Evolutionary conservation across 805 yeast species (phyloP).

Genomic region (Nakazawaea peltata): DNA sequence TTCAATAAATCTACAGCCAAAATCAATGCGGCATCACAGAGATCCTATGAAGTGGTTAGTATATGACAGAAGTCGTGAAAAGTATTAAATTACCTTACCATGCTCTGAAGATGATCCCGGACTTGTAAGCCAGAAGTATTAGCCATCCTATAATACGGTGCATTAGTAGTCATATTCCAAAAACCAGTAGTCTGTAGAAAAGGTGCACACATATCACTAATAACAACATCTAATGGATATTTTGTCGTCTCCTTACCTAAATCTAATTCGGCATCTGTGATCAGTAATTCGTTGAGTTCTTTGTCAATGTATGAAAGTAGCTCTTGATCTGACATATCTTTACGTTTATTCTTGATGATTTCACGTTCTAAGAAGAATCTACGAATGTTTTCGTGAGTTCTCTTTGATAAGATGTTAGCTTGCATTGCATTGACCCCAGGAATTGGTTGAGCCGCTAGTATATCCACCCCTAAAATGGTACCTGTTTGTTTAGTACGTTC

Average conservation of each 20-base stretch:
- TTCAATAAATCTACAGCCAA: conserved; percentile 65
- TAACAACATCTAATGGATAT: conserved; percentile 52
- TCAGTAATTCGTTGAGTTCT: conserved; percentile 15
- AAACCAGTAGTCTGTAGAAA: conserved; percentile 42
- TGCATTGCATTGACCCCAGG: conserved; percentile 73
- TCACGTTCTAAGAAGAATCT: conserved; percentile 33
- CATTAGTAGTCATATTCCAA: conserved; percentile 63
- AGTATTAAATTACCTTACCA: conserved; percentile 33
- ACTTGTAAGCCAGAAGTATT: conserved; percentile 80
- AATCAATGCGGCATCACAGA: conserved; percentile 85
- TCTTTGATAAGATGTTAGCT: conserved; percentile 71
- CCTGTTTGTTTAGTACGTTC: conserved; percentile 43
- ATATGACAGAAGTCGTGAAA: not conserved
- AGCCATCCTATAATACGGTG: conserved; percentile 83
- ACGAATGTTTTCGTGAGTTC: conserved; percentile 51
- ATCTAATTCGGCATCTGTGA: conserved; percentile 10
- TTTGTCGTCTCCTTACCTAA: conserved; percentile 4
- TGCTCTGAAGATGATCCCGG: conserved; percentile 75
- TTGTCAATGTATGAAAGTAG: conserved; percentile 21
- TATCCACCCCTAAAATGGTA: conserved; percentile 71
- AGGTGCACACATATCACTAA: conserved; percentile 82
- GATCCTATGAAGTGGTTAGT: conserved; percentile 36
- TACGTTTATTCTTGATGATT: conserved; percentile 13
- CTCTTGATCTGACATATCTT: conserved; percentile 13
- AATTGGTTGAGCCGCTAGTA: conserved; percentile 75